Evolutionary conservation across 106 monocot genomes (phyloP).

Genomic region (Posidonia australis): DNA sequence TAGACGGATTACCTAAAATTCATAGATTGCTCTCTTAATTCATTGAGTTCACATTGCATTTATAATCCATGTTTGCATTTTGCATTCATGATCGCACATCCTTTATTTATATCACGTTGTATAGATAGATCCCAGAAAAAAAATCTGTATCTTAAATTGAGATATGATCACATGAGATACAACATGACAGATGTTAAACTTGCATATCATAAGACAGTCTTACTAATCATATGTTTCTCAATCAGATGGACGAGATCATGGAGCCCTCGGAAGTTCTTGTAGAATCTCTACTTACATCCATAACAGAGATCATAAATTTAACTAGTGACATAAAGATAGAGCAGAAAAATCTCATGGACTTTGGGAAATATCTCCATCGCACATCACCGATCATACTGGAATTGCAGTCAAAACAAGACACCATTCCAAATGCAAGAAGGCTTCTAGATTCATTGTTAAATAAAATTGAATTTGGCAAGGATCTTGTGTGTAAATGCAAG

Average conservation of each 20-base stretch:
- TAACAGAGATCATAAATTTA: neutral
- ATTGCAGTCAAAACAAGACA: conserved; percentile 16
- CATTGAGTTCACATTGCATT: too few species aligned
- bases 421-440: conserved; percentile 3
- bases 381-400: conserved; percentile 29
- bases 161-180: too few species aligned
- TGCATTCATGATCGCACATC: too few species aligned
- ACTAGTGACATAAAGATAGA: conserved; percentile 8
- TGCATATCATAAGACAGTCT: neutral
- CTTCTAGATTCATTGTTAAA: conserved; percentile 24
- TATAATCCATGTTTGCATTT: too few species aligned
- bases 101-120: too few species aligned
- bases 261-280: neutral
- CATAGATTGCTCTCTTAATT: too few species aligned
- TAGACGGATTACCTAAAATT: too few species aligned
- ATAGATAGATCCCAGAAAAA: too few species aligned
- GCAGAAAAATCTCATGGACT: conserved; percentile 28
- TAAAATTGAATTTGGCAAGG: conserved; percentile 34
- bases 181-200: too few species aligned
- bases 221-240: too few species aligned
- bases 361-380: conserved; percentile 32
- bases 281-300: neutral
- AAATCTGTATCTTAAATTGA: too few species aligned
- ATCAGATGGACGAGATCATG: neutral
- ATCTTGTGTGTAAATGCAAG: conserved; percentile 30